phyloP scores from a whole-genome alignment of 2,329 filamentous ascomycete species.

The Apiospora arundinis region DNA sequence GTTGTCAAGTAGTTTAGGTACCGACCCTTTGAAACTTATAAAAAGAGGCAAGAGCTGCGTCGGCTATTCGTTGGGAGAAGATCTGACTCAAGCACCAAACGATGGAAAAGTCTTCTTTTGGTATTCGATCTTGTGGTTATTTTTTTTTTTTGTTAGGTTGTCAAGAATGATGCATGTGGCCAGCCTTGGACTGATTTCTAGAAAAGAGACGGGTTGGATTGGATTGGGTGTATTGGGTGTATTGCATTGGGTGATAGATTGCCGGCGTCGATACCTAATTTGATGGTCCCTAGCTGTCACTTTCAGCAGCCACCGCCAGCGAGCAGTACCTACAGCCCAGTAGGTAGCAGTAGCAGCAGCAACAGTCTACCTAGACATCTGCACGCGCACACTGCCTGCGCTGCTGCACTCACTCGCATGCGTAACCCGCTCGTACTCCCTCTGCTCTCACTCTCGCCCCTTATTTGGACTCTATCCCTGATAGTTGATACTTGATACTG shows the following conservation, averaged over 20 bases:
- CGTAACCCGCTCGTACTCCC: neutral
- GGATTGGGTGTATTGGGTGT: neutral
- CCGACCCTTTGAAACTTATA: neutral
- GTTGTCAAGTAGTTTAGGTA: neutral
- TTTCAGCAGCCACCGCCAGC: neutral
- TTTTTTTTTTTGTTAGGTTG: neutral
- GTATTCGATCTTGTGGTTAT: neutral
- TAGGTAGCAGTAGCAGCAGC: neutral
- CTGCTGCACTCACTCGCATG: neutral
- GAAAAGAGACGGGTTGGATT: neutral
- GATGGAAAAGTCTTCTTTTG: conserved; percentile 6
- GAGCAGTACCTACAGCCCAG: neutral
- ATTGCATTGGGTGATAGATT: neutral
- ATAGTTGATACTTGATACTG: conserved; percentile 3
- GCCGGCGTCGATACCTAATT: conserved; percentile 15
- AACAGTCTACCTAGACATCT: neutral
- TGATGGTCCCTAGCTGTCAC: neutral
- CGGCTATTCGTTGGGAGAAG: neutral
- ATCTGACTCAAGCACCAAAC: conserved; percentile 13
- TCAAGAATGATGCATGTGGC: conserved; percentile 8
- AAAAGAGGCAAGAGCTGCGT: neutral
- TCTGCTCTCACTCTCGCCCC: neutral
- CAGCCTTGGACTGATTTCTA: neutral
- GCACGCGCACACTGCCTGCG: neutral
- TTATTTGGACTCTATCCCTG: neutral